Conservation (phyloP, 2,329 filamentous ascomycete species). For the Penicillium verrucosum region DNA sequence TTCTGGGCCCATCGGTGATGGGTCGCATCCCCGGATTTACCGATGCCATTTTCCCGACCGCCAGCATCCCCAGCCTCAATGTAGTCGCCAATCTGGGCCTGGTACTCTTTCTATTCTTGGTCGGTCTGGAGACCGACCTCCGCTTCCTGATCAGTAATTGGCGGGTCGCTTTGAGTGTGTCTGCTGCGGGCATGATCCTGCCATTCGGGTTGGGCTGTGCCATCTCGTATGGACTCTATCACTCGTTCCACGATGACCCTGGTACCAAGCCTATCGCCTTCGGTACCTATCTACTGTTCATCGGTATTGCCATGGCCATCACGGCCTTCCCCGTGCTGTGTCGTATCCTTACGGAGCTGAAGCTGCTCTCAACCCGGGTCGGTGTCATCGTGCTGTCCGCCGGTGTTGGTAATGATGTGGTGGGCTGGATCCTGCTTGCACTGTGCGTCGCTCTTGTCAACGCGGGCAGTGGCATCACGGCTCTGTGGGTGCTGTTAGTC, state of each 20-base stretch:
- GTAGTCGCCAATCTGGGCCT: conserved; percentile 81
- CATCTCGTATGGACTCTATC: conserved; percentile 76
- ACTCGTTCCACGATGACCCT: conserved; percentile 63
- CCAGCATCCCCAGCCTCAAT: conserved; percentile 70
- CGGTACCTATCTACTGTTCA: conserved; percentile 69
- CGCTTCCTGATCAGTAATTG: conserved; percentile 75
- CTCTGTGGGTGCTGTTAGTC: conserved; percentile 78
- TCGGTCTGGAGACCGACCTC: conserved; percentile 82
- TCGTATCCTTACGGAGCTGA: conserved; percentile 86
- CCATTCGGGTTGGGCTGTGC: conserved; percentile 80
- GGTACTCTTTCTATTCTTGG: conserved; percentile 80
- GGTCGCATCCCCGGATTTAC: conserved; percentile 79
- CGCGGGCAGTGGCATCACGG: conserved; percentile 74
- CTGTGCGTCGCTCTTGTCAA: conserved; percentile 93
- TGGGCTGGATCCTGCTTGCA: conserved; percentile 87
- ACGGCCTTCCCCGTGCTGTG: conserved; percentile 89
- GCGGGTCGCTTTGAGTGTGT: conserved; percentile 73
- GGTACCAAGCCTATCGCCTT: conserved; percentile 59
- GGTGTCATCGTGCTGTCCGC: conserved; percentile 86
- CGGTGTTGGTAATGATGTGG: conserved; percentile 88
- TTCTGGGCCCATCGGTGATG: conserved; percentile 84
- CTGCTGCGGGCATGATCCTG: conserved; percentile 72
- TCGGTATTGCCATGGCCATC: conserved; percentile 90
- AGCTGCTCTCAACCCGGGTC: conserved; percentile 76
- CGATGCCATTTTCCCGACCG: conserved; percentile 69